Evolutionary conservation across 2,329 filamentous ascomycete species (phyloP).

Genomic region (Monosporascus sp.): DNA sequence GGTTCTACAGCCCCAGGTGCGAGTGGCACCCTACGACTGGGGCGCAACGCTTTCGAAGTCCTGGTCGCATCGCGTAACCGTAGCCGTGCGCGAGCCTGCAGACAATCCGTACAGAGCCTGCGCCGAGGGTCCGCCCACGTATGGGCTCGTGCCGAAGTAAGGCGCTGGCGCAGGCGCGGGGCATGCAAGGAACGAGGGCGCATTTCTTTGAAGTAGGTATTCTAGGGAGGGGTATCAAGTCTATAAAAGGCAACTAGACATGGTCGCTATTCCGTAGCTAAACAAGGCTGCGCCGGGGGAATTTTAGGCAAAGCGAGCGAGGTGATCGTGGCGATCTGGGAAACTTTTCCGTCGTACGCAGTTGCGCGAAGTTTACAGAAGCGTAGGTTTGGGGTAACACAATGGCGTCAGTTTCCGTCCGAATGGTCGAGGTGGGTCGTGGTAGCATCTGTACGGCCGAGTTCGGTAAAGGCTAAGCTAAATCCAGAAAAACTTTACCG

Average conservation of each 20-base stretch:
- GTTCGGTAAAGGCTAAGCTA: not conserved
- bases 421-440: not conserved
- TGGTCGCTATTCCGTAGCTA: too few relatives aligned
- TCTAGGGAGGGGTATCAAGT: not conserved
- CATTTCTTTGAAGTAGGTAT: not conserved
- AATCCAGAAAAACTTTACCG: not conserved
- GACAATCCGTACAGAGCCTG: not conserved
- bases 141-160: not conserved
- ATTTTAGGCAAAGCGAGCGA: too few relatives aligned
- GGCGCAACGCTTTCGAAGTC: not conserved
- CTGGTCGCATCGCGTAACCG: not conserved
- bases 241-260: too few relatives aligned
- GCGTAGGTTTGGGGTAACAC: not conserved
- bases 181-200: not conserved
- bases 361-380: too few relatives aligned
- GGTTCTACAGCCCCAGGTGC: not conserved
- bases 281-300: too few relatives aligned
- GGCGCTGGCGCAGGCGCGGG: not conserved
- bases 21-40: not conserved
- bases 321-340: too few relatives aligned
- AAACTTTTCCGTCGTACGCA: too few relatives aligned
- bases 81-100: not conserved
- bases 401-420: not conserved
- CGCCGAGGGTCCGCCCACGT: not conserved
- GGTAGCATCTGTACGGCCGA: not conserved